Conservation (phyloP, 495 filamentous ascomycete genomes). For the Saxophila tyrrhenica region DNA sequence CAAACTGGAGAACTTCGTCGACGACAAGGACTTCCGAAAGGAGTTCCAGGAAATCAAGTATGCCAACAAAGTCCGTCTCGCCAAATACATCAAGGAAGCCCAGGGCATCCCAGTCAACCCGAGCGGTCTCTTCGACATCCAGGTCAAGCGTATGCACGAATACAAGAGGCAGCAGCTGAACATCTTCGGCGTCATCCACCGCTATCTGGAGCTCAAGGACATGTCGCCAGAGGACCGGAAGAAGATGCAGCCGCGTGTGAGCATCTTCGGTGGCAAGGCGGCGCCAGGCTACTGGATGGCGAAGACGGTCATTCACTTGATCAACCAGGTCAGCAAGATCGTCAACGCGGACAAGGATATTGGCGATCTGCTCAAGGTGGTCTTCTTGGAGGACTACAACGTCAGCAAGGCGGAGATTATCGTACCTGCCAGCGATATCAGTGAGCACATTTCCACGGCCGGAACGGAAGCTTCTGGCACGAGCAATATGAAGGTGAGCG, state of each 20-base stretch:
- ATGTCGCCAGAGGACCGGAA: slow-evolving; percentile 76
- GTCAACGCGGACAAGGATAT: slow-evolving; percentile 87
- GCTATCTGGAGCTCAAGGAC: slow-evolving; percentile 79
- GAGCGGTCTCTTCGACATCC: slow-evolving; percentile 81
- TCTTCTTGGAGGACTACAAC: slow-evolving; percentile 97
- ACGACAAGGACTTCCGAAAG: slow-evolving; percentile 80
- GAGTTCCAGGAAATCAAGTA: slow-evolving; percentile 88
- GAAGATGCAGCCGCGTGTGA: slow-evolving; percentile 83
- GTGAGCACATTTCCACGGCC: slow-evolving; percentile 96
- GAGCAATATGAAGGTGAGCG: slow-evolving; percentile 77
- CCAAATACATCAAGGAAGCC: slow-evolving; percentile 75
- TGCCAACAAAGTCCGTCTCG: slow-evolving; percentile 68
- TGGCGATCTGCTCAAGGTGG: slow-evolving; percentile 88
- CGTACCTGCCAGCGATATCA: slow-evolving; percentile 84
- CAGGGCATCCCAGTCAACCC: slow-evolving; percentile 76
- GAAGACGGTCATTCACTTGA: slow-evolving; percentile 93
- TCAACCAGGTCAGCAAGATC: slow-evolving; percentile 83
- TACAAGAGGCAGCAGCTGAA: slow-evolving; percentile 99
- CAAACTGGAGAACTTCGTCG: slow-evolving; percentile 64
- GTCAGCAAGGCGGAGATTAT: slow-evolving; percentile 99
- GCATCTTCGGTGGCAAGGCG: slow-evolving; percentile 95
- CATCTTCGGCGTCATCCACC: slow-evolving; percentile 94
- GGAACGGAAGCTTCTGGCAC: slow-evolving; percentile 69
- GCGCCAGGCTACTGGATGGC: slow-evolving; percentile 99
- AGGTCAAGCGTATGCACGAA: slow-evolving; percentile 98